A percentile compares a stretch with the other conserved stretches of the same genome.
These are phyloP conservation scores for Emericellopsis cladophorae DNA, from an alignment of 2,329 filamentous ascomycete genomes.

Conservation along the genomic window DNA sequence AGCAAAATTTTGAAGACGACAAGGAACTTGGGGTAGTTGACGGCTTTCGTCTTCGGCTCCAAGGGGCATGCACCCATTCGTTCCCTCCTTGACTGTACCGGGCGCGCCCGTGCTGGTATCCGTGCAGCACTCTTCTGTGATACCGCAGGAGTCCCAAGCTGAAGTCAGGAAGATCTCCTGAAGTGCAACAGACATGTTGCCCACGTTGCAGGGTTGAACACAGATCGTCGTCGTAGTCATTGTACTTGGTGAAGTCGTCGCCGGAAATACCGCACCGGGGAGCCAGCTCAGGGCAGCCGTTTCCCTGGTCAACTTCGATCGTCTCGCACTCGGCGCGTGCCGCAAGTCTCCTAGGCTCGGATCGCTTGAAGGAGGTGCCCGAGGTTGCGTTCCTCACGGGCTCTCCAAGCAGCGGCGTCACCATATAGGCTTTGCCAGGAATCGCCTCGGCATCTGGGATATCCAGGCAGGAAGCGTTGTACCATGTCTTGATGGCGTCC, in stretches of 20 bases:
- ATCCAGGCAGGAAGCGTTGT: constrained; percentile 12
- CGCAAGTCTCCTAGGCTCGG: neutral
- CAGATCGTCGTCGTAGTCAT: constrained; percentile 7
- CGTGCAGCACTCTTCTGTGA: constrained; percentile 14
- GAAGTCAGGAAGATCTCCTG: constrained; percentile 19
- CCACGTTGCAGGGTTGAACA: constrained; percentile 7
- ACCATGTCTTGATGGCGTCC: constrained; percentile 14
- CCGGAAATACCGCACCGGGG: neutral
- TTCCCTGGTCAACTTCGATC: neutral
- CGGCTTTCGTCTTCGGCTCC: constrained; percentile 4
- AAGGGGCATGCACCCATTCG: constrained; percentile 10
- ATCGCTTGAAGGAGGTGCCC: constrained; percentile 37
- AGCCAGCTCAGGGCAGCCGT: neutral
- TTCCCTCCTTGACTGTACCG: constrained; percentile 11
- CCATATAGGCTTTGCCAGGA: constrained; percentile 8
- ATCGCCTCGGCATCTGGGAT: constrained; percentile 8
- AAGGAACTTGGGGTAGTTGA: constrained; percentile 6
- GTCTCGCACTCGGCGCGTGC: neutral
- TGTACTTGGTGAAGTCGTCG: neutral
- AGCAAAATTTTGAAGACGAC: neutral
- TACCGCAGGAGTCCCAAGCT: constrained; percentile 19
- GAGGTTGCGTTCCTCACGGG: neutral
- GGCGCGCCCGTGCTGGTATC: constrained; percentile 12
- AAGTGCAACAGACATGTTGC: constrained; percentile 21
- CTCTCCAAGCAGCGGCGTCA: constrained; percentile 8